phyloP scores from a whole-genome alignment of 2,329 filamentous ascomycete species.

The Drechslera avenae region DNA sequence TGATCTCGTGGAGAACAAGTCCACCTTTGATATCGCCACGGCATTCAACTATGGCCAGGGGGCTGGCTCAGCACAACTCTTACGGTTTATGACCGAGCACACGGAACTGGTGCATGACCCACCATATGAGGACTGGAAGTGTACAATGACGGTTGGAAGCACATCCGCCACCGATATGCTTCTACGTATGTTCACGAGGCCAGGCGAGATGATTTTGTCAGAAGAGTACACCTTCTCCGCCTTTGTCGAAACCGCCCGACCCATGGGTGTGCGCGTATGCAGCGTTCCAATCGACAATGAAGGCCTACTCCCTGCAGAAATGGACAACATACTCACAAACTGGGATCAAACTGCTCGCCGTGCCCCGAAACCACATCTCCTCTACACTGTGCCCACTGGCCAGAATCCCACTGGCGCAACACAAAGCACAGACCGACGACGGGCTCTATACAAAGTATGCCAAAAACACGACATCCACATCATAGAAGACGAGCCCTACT shows the following conservation, averaged over 20 bases:
- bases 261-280: conserved; percentile 65
- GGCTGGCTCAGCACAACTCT: conserved; percentile 80
- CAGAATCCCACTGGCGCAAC: conserved; percentile 93
- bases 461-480: conserved; percentile 86
- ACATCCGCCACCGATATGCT: conserved; percentile 85
- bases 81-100: conserved; percentile 92
- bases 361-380: conserved; percentile 67
- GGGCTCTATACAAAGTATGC: conserved; percentile 75
- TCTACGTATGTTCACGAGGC: conserved; percentile 77
- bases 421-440: conserved; percentile 69
- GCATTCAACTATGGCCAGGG: conserved; percentile 94
- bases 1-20: conserved; percentile 70
- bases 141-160: conserved; percentile 81
- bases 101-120: conserved; percentile 88
- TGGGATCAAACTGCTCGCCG: conserved; percentile 65
- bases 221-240: conserved; percentile 93
- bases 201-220: conserved; percentile 78
- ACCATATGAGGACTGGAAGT: conserved; percentile 88
- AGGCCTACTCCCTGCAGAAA: conserved; percentile 65
- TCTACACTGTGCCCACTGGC: conserved; percentile 78
- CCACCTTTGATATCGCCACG: conserved; percentile 76
- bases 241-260: conserved; percentile 68
- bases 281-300: conserved; percentile 69
- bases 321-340: conserved; percentile 67
- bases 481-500: conserved; percentile 93